phyloP scores from a whole-genome alignment of 192 early-diverging fungal genomes.

The Diversispora eburnea region DNA sequence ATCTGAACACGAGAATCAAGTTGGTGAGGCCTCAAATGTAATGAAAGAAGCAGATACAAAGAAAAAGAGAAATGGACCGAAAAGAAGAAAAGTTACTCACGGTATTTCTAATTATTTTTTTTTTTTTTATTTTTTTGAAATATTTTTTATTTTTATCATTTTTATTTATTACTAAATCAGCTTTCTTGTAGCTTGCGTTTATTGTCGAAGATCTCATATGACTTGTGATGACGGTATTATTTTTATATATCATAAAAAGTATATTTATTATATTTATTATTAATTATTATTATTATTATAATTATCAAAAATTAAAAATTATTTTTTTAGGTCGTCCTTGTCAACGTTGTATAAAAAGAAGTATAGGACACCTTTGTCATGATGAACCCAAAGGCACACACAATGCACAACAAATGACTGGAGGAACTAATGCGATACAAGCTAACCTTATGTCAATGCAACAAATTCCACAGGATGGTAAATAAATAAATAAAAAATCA shows the following conservation, averaged over 20 bases:
- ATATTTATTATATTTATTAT: no score
- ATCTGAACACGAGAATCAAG: background rate
- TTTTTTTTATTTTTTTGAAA: background rate
- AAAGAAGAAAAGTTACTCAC: conserved; percentile 61
- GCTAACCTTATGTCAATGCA: conserved; percentile 16
- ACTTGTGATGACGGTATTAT: conserved; percentile 78
- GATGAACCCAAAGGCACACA: conserved; percentile 69
- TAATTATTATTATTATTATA: no score
- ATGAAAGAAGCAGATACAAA: conserved; percentile 43
- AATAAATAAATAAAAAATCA: background rate
- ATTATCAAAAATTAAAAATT: background rate
- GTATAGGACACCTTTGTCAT: conserved; percentile 90
- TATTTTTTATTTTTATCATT: background rate
- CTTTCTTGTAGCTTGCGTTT: conserved; percentile 74
- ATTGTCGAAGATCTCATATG: conserved; percentile 95
- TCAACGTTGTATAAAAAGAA: conserved; percentile 91
- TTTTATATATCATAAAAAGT: background rate
- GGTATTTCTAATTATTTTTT: conserved; percentile 37
- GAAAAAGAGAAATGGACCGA: conserved; percentile 58
- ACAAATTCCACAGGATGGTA: conserved; percentile 6
- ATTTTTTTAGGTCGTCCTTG: conserved; percentile 73
- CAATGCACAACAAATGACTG: conserved; percentile 9
- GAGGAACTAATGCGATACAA: background rate
- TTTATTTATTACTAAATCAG: background rate
- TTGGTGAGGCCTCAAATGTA: conserved; percentile 14